These are phyloP conservation scores for Mallotus japonicus DNA, from an alignment of 441 rosid genomes.

Conservation along the genomic window DNA sequence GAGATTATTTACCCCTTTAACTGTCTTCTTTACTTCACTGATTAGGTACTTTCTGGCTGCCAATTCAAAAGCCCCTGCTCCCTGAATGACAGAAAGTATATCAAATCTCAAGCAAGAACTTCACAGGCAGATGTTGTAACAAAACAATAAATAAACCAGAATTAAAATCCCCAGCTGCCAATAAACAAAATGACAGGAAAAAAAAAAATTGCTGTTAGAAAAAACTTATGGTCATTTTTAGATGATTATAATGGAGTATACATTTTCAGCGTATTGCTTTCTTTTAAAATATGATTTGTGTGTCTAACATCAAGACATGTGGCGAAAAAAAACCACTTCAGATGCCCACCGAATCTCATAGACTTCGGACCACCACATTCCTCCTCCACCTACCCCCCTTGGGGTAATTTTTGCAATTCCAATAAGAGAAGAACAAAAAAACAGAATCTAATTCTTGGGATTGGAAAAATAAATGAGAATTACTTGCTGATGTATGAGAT, in stretches of 20 bases:
- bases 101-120: conserved; percentile 5
- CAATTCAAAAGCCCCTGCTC: conserved; percentile 97
- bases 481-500: not conserved
- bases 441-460: not conserved
- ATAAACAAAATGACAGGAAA: not conserved
- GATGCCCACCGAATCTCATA: not conserved
- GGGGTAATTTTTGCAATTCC: not conserved
- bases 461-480: not conserved
- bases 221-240: too few species aligned
- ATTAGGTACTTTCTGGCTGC: conserved; percentile 85
- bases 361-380: not conserved
- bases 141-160: not conserved
- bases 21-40: conserved; percentile 84
- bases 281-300: not conserved
- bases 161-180: not conserved
- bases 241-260: too few species aligned
- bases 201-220: too few species aligned
- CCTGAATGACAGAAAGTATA: conserved; percentile 41
- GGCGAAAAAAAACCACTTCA: not conserved
- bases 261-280: too few species aligned
- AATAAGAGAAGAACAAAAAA: not conserved
- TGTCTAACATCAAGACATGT: not conserved
- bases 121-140: too few species aligned
- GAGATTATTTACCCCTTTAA: conserved; percentile 67
- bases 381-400: not conserved